phyloP scores from a whole-genome alignment of 106 monocot species.

The Dendrobium chrysotoxum region DNA sequence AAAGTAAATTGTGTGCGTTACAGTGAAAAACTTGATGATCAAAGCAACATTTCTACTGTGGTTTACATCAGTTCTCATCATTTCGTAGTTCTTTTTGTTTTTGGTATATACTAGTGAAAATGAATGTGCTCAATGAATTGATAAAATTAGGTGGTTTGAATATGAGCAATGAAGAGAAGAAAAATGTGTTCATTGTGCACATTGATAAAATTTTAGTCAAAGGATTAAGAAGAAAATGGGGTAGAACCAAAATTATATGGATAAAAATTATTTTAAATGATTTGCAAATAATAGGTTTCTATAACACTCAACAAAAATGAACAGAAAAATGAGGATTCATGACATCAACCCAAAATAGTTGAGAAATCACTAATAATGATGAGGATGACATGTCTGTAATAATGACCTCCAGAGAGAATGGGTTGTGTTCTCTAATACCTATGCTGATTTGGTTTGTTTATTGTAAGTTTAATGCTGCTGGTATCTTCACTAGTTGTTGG shows the following conservation, averaged over 20 bases:
- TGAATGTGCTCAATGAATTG: neutral
- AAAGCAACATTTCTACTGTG: neutral
- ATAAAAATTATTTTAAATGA: neutral
- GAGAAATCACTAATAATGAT: neutral
- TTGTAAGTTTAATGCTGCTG: neutral
- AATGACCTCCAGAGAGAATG: neutral
- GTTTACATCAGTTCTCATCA: neutral
- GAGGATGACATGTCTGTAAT: neutral
- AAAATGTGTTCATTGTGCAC: neutral
- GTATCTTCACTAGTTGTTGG: neutral
- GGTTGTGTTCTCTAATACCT: too few relatives aligned
- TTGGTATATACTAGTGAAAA: neutral
- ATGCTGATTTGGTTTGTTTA: too few relatives aligned
- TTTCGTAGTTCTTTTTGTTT: neutral
- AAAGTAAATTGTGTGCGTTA: neutral
- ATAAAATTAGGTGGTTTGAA: neutral
- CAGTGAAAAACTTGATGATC: neutral
- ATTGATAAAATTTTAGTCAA: neutral
- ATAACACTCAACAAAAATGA: neutral
- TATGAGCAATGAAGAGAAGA: neutral
- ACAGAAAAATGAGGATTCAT: neutral
- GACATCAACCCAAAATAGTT: too few relatives aligned
- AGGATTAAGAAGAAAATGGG: neutral
- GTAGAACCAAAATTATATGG: neutral
- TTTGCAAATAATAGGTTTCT: neutral